Percentiles rank a stretch among this genome's conserved stretches.
phyloP scores from a whole-genome alignment of 2,329 filamentous ascomycete genomes.

The Diaporthe longicolla region DNA sequence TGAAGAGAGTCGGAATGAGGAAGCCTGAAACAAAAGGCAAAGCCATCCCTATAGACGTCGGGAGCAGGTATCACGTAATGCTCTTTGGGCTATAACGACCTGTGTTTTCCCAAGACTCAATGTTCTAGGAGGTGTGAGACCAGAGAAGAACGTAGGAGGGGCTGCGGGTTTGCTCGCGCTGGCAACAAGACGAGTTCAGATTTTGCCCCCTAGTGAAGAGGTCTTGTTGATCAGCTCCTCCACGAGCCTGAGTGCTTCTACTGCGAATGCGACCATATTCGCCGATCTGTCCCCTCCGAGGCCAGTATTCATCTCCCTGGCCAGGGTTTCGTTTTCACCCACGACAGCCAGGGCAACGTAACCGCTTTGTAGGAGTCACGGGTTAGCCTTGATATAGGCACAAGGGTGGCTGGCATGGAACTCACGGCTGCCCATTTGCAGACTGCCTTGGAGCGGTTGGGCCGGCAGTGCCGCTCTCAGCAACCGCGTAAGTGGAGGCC shows the following conservation, averaged over 20 bases:
- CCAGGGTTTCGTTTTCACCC: slow-evolving; percentile 63
- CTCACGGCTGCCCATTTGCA: slow-evolving; percentile 68
- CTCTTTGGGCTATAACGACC: background rate
- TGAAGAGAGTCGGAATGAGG: background rate
- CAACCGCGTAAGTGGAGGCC: slow-evolving; percentile 68
- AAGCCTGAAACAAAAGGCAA: background rate
- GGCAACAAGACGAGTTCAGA: background rate
- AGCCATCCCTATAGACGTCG: background rate
- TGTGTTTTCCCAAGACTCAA: background rate
- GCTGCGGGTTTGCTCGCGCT: too few species aligned
- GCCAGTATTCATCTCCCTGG: slow-evolving; percentile 69
- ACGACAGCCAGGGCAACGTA: slow-evolving; percentile 76
- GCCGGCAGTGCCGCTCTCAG: slow-evolving; percentile 75
- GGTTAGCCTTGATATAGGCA: background rate
- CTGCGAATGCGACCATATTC: slow-evolving; percentile 76
- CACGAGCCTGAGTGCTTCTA: slow-evolving; percentile 68
- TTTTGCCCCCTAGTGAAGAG: slow-evolving; percentile 12
- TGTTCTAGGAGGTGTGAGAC: background rate
- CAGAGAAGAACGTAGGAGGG: background rate
- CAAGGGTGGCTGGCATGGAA: background rate
- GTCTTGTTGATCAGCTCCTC: slow-evolving; percentile 64
- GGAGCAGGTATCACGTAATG: too few species aligned
- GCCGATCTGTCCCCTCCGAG: slow-evolving; percentile 65
- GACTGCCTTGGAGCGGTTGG: slow-evolving; percentile 68
- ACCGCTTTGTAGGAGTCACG: slow-evolving; percentile 55